phyloP scores from a whole-genome alignment of 2,329 filamentous ascomycete genomes.

The Pseudocercospora ulei region DNA sequence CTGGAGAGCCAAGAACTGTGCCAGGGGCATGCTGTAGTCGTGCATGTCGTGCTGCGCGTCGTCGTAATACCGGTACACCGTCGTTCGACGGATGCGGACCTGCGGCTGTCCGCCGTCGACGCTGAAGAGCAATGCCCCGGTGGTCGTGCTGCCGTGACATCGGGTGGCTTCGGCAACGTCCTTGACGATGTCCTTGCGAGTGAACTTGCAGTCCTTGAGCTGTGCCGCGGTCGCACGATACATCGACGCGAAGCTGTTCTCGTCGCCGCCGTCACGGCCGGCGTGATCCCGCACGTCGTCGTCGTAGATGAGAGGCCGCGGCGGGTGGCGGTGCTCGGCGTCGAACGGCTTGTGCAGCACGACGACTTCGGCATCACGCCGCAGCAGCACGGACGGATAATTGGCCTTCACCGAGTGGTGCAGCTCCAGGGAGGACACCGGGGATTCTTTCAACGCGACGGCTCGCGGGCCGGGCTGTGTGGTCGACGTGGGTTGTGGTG shows the following conservation, averaged over 20 bases:
- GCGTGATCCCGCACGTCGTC: conserved; percentile 6
- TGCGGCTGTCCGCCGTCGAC: conserved; percentile 1
- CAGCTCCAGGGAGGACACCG: no score
- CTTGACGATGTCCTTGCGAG: conserved; percentile 1
- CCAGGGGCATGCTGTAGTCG: conserved; percentile 9
- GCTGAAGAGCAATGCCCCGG: conserved; percentile 8
- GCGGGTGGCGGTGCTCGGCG: conserved; percentile 10
- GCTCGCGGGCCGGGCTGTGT: no score
- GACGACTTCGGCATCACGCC: no score
- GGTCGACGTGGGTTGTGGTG: no score
- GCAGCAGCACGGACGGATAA: no score
- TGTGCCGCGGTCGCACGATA: conserved; percentile 8
- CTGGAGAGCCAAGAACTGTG: conserved; percentile 10
- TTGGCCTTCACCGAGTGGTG: no score
- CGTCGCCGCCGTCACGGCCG: conserved; percentile 12
- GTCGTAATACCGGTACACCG: conserved; percentile 4
- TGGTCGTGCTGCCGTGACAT: conserved; percentile 9
- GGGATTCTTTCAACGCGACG: no score
- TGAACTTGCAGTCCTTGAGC: conserved; percentile 3
- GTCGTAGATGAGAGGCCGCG: conserved; percentile 14
- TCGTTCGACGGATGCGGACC: conserved; percentile 11
- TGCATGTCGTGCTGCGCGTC: conserved; percentile 5
- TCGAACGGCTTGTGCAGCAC: conserved; percentile 12
- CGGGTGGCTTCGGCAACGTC: conserved; percentile 10
- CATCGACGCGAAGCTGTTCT: conserved; percentile 13